Evolutionary conservation across 371 early-diverging fungal species (phyloP).

Genomic region (Mucor velutinosus): DNA sequence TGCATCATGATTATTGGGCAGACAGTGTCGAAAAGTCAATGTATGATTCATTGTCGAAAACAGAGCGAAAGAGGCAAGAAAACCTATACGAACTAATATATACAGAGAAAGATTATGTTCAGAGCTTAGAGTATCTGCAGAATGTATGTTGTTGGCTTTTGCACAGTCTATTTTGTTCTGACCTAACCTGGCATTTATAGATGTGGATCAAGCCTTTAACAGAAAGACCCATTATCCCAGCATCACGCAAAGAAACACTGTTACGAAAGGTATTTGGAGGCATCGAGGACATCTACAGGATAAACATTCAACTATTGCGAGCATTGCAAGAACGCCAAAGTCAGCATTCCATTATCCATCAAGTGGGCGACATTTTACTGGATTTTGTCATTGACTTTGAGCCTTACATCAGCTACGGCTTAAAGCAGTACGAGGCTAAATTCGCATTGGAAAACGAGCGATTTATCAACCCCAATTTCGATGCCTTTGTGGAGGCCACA

Average conservation of each 20-base stretch:
- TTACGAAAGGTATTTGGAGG: slow-evolving; percentile 82
- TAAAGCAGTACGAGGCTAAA: slow-evolving; percentile 81
- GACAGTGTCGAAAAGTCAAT: slow-evolving; percentile 67
- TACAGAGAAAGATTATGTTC: slow-evolving; percentile 89
- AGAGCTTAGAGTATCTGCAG: slow-evolving; percentile 60
- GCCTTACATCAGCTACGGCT: slow-evolving; percentile 86
- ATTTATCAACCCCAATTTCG: slow-evolving; percentile 35
- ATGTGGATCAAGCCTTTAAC: slow-evolving; percentile 79
- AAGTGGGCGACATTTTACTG: slow-evolving; percentile 86
- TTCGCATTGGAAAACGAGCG: slow-evolving; percentile 42
- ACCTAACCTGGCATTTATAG: slow-evolving; percentile 26
- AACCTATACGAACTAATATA: slow-evolving; percentile 89
- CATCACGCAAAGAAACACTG: slow-evolving; percentile 63
- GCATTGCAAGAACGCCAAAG: slow-evolving; percentile 77
- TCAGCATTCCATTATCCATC: slow-evolving; percentile 69
- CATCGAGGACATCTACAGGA: slow-evolving; percentile 65
- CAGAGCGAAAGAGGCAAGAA: slow-evolving; percentile 90
- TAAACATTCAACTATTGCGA: slow-evolving; percentile 70
- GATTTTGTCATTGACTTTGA: slow-evolving; percentile 71
- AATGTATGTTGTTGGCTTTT: slow-evolving; percentile 14
- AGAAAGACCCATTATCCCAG: slow-evolving; percentile 65
- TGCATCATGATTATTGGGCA: slow-evolving; percentile 54
- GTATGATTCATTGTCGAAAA: slow-evolving; percentile 63
- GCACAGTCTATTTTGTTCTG: background rate
- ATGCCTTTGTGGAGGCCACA: slow-evolving; percentile 47